phyloP scores from a whole-genome alignment of 2,329 filamentous ascomycete genomes.

The Ophiosphaerella herpotricha region DNA sequence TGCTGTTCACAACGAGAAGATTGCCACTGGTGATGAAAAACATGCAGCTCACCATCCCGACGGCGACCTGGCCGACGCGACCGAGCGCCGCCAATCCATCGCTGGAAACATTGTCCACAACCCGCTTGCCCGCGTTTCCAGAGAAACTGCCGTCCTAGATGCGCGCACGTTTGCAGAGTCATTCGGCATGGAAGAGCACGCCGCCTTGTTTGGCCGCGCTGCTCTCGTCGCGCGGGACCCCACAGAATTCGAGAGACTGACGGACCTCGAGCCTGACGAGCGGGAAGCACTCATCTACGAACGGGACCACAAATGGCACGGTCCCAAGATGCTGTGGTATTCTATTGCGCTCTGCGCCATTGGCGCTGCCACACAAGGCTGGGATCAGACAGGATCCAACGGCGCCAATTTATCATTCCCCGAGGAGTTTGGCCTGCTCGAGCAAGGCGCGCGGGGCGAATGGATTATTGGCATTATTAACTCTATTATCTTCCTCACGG shows the following conservation, averaged over 20 bases:
- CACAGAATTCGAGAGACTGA: slow-evolving; percentile 63
- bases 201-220: slow-evolving; percentile 66
- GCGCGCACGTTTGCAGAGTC: slow-evolving; percentile 66
- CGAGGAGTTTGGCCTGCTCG: slow-evolving; percentile 55
- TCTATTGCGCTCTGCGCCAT: slow-evolving; percentile 72
- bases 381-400: slow-evolving; percentile 65
- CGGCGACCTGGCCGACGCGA: not conserved
- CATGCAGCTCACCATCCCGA: not conserved
- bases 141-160: slow-evolving; percentile 55
- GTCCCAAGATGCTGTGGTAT: slow-evolving; percentile 64
- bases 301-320: slow-evolving; percentile 66
- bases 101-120: slow-evolving; percentile 55
- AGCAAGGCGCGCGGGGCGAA: slow-evolving; percentile 19
- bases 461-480: slow-evolving; percentile 43
- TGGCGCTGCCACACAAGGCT: slow-evolving; percentile 69
- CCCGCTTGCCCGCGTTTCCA: slow-evolving; percentile 55
- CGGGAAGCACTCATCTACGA: slow-evolving; percentile 65
- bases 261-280: slow-evolving; percentile 64
- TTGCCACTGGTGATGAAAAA: not conserved
- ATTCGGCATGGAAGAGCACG: slow-evolving; percentile 63
- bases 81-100: slow-evolving; percentile 41
- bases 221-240: slow-evolving; percentile 77
- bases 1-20: slow-evolving; percentile 6
- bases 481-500: slow-evolving; percentile 48
- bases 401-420: slow-evolving; percentile 67